Base-by-base conservation (phyloP, 1,139 yeast species). In the Spathaspora jeffriesii region DNA sequence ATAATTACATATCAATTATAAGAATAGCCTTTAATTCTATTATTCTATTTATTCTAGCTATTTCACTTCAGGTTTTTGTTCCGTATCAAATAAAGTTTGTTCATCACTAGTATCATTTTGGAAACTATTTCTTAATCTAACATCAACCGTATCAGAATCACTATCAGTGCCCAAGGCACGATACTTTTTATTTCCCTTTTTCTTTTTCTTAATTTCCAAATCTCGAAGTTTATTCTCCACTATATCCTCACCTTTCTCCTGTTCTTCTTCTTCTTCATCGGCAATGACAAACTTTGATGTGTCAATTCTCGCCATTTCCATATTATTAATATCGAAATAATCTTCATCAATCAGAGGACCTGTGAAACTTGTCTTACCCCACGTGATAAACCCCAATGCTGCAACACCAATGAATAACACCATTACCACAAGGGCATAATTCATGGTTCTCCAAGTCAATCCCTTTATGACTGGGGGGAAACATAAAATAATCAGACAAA, bases 391-490 rank as follows among this genome's bases (percentile, higher is more conserved):
- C 4, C 84, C 71, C 1, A 78, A 47, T 1, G 81, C 68, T 2
- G 85, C 80, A 34, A 79, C 58, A 0, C 71, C 57, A 1, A 79
- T 63, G 53, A 85, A 82, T 1, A 75, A 57, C 0, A 72, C 48
- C 50, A 85, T 79, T 3, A 85, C 93, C 17, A 79, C 77, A 18
- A 83, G 64, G 0, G 96, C 88, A 61, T 87, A 89, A 63, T 89
- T 89, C 92, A 89, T 86, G 8, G 82, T 74, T 17, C 63, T 62
- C 58, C 79, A 75, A 4, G 81, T 78, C 14, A 89, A 78, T 37
- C 64, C 53, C 46, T 87, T 88, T 47, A 86, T 72, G 38, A 82
- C 82, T 0, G 92, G 86, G 2, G 96, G 96, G 62, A 87, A 69
- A 54, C 93, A 86, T 43, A 89, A 74, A 2, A 86, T 72, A 40